Evolutionary conservation across 345 rosid genomes (phyloP), one percentile per base, ranked within the genome.

Genomic region (Trapa bicornis): DNA sequence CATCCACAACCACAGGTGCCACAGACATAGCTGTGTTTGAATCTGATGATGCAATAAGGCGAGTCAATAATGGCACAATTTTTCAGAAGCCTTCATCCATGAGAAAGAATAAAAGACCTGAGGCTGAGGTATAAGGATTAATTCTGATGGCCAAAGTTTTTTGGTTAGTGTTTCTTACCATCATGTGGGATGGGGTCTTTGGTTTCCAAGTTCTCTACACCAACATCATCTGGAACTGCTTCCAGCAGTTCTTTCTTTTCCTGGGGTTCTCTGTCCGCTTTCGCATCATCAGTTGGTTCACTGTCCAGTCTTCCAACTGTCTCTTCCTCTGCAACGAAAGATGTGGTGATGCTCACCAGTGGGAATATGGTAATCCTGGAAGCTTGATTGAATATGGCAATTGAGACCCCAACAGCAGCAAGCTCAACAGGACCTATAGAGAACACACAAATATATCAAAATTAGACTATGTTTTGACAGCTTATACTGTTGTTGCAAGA

Each of bases 311-410:
- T 91, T 67, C 70, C 80, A 73, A 81, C 54, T 0, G 93, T 85
- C 60, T 94, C 99, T 80, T 94, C 99, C 73, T 94, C 96, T 0
- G 99, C 99, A 29, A 94, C 99, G 70, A 94, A 94, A 4, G 97
- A 91, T 66, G 99, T 94, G 22, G 99, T 91, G 53, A 94, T 83
- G 52, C 89, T 91, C 57, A 91, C 96, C 39, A 94, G 80, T 1
- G 99, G 99, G 77, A 89, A 91, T 47, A 89, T 86, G 13, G 97
- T 86, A 22, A 94, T 78, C 69, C 75, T 91, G 11, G 99, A 94
- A 58, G 96, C 96, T 84, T 94, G 99, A 72, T 94, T 91, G 80
- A 94, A 89, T 78, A 94, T 86, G 33, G 99, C 97, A 22, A 94
- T 89, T 32, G 99, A 75, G 16, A 94, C 99, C 67, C 99, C 99